Evolutionary conservation across 176 grass and related monocot genomes (phyloP).

Genomic region (Ensete glaucum): DNA sequence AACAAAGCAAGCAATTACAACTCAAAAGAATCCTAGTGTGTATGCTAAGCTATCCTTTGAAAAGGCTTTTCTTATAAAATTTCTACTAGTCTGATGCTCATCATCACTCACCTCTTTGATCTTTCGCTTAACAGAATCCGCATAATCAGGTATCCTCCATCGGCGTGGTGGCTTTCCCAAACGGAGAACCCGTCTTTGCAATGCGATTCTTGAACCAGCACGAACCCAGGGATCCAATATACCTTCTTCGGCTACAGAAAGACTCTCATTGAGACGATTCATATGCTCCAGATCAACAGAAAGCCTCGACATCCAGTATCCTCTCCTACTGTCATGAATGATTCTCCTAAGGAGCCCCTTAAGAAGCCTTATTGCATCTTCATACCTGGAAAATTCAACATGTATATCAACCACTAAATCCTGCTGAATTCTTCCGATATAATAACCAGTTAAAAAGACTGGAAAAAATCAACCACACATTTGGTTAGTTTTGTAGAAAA

Average conservation of each 20-base stretch:
- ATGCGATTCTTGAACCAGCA: slow-evolving; percentile 65
- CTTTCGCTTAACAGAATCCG: slow-evolving; percentile 46
- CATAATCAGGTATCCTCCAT: slow-evolving; percentile 85
- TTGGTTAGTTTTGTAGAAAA: too few species aligned
- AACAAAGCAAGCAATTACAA: neutral
- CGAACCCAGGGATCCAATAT: slow-evolving; percentile 61
- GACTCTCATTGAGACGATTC: slow-evolving; percentile 55
- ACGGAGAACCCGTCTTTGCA: slow-evolving; percentile 67
- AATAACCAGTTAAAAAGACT: neutral
- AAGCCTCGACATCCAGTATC: slow-evolving; percentile 77
- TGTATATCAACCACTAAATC: neutral
- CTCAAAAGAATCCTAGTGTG: neutral
- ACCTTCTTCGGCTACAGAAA: slow-evolving; percentile 70
- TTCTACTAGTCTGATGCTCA: neutral
- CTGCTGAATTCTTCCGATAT: neutral
- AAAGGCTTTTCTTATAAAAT: neutral
- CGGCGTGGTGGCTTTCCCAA: slow-evolving; percentile 80
- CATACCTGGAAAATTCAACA: slow-evolving; percentile 47
- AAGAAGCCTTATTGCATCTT: slow-evolving; percentile 71
- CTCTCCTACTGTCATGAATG: slow-evolving; percentile 43
- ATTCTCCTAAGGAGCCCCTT: slow-evolving; percentile 50
- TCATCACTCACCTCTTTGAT: slow-evolving; percentile 58
- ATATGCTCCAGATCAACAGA: slow-evolving; percentile 91
- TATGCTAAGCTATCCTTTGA: neutral
- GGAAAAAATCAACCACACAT: neutral